Base-by-base conservation (phyloP, 495 filamentous ascomycete genomes). In the Penicillium crystallinum region DNA sequence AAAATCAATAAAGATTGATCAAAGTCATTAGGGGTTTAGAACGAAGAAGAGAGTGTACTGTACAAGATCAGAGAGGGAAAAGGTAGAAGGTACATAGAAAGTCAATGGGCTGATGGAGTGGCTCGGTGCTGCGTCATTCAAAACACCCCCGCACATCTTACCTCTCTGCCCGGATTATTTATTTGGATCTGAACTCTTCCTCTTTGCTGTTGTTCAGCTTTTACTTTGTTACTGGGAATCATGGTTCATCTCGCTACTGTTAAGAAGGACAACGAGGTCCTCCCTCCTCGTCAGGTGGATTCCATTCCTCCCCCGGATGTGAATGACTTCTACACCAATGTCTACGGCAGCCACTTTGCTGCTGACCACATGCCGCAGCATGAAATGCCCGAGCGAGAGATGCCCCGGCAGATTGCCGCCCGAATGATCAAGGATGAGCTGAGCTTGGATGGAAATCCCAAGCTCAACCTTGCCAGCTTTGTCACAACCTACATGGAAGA, bases 401-500 rank as follows among this genome's bases (percentile, higher is more conserved):
- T 92, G 89, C 89, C 89, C 37, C 85, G 82, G 52, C 88, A 95
- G 58, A 77, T 92, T n/a, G 90, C 90, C 11, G 91, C 95, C 68
- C 86, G 89, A 37, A 88, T 95, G 89, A 96, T 96, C 74, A 91
- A 90, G 73, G 91, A 96, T 64, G 90, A 96, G 62, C 69, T 95
- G 59, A 90, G 85, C 57, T 71, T 95, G 54, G 90, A 96, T 66
- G 88, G 88, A n/a, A 95, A 91, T 50, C 87, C 88, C 10, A 87
- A 88, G 79, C 78, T 91, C 52, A 91, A 95, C 44, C 54, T 65
- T 42, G 63, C 63, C 37, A 61, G 54, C 47, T 65, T 65, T 21
- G 59, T 63, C 15, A 65, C 63, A 9, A 63, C 63, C 35, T 66
- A 66, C 55, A 66, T 86, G 85, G 90, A 95, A 71, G 86, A 93